phyloP scores from a whole-genome alignment of 176 grass and related monocot genomes.

The Metroxylon sagu region DNA sequence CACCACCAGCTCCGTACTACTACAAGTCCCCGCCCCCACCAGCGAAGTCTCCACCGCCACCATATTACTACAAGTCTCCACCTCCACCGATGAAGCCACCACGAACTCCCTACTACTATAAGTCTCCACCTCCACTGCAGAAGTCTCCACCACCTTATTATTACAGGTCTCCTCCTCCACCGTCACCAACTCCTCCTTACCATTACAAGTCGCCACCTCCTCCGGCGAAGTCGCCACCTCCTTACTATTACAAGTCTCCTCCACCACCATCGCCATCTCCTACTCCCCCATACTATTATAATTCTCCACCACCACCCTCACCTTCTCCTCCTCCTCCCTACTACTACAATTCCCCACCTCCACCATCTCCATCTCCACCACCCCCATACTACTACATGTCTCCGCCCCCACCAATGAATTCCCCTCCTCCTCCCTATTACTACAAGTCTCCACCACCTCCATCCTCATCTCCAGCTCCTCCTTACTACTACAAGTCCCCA shows the following conservation, averaged over 20 bases:
- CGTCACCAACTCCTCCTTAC: background rate
- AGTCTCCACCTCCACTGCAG: constrained; percentile 31
- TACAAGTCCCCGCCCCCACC: constrained; percentile 16
- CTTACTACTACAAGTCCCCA: constrained; percentile 19
- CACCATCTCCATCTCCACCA: constrained; percentile 23
- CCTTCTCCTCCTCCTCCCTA: constrained; percentile 1
- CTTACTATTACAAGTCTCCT: too few relatives aligned
- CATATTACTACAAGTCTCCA: constrained; percentile 15
- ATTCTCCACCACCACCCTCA: constrained; percentile 33
- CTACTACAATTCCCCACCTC: constrained; percentile 20
- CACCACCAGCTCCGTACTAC: constrained; percentile 13
- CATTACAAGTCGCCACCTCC: background rate
- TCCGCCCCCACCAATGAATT: background rate
- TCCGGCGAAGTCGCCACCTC: too few relatives aligned
- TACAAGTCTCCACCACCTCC: constrained; percentile 37
- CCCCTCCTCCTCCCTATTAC: background rate
- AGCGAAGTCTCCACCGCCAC: constrained; percentile 5
- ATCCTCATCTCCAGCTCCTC: background rate
- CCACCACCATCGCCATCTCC: background rate
- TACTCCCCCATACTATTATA: constrained; percentile 6
- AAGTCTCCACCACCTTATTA: constrained; percentile 11
- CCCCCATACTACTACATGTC: constrained; percentile 20
- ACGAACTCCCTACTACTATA: constrained; percentile 5
- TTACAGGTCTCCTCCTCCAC: background rate
- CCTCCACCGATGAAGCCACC: constrained; percentile 16